Base-by-base conservation (phyloP, 768 basidiomycete species). In the Leccinum subgranulosum region DNA sequence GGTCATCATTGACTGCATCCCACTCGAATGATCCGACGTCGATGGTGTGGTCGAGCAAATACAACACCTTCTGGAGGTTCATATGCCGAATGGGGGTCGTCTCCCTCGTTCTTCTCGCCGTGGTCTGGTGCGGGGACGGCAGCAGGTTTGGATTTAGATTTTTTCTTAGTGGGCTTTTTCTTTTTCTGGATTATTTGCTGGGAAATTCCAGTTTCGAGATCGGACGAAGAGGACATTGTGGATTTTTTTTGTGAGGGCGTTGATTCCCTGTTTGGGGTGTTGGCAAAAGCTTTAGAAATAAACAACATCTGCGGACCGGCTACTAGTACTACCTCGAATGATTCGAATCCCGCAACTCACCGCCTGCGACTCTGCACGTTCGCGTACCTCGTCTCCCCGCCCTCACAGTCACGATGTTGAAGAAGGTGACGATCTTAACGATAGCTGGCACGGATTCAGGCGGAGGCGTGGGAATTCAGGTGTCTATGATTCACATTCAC, bases 11-110 rank as follows among this genome's bases (percentile, higher is more conserved):
- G 4, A 92, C 58, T 6, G 74, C 71, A 57, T 87, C 86, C 87
- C 87, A 90, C 63, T 90, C 88, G 63, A 88, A 88, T 4, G 77
- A 76, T 1, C 76, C 75, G 2, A 12, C 58, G 56, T 86, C 81
- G 14, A 74, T 72, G 23, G 71, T 62, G 56, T 79, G 72, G 49
- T 83, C 76, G 19, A 86, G 65, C 15, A 79, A 67, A 7, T n/a
- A n/a, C n/a, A n/a, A 74, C 70, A n/a, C 81, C 85, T 2, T 71
- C 58, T 6, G 88, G 87, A 0, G 87, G 85, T 58, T 75, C 66
- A 63, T 84, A 90, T 0, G 77, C 82, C 84, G 84, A 86, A 53
- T 80, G 73, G 1, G 76, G 76, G 64, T 85, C 76, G 19, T 70
- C 70, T 29, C 82, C 84, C 66, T 85, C 83, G 56, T 84, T 81